Base-by-base conservation (phyloP, 805 yeast species). In the Clavispora fructus region DNA sequence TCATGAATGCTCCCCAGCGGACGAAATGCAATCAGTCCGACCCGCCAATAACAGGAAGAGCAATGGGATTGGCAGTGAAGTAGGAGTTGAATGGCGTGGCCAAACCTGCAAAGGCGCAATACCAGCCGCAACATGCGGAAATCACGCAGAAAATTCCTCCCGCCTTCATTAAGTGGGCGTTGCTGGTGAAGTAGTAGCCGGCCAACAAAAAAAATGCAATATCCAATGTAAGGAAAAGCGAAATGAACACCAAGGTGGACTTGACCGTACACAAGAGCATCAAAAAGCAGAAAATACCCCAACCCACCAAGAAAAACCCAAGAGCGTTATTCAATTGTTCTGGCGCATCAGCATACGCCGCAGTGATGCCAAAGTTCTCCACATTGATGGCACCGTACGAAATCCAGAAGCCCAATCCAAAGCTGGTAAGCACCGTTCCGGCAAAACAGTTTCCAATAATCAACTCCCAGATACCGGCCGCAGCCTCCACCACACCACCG, bases 201-300 rank as follows among this genome's bases (percentile, higher is more conserved):
- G 77, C 59, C 41, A 81, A 66, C 51, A 77, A 55, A 53, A 81
- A 57, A 54, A 83, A 76, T 12, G 85, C 81, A 44, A 78, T 40
- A 57, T 75, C 80, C 47, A 83, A 67, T 49, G 78, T 67, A 31
- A 74, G 62, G 58, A 83, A 77, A 40, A 83, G 65, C n/a, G 70
- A 56, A 57, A 79, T 76, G 62, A 83, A 73, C 9, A 73, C 60
- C 42, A 71, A 53, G 1, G 82, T 77, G 3, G 82, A 71, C 56
- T 75, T 77, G 57, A 73, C 64, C 2, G 87, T 78, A 53, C 79
- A 76, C 49, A 79, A 56, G 57, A 78, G 62, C 63, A 82, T 71
- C 64, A 82, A 64, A 53, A 79, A 79, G 12, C 86, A 74, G 68
- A 82, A 82, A 11, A 83, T 76, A 6, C 78, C 71, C 87, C 87